Conservation (phyloP, 441 rosid species). For the Sinapis alba region DNA sequence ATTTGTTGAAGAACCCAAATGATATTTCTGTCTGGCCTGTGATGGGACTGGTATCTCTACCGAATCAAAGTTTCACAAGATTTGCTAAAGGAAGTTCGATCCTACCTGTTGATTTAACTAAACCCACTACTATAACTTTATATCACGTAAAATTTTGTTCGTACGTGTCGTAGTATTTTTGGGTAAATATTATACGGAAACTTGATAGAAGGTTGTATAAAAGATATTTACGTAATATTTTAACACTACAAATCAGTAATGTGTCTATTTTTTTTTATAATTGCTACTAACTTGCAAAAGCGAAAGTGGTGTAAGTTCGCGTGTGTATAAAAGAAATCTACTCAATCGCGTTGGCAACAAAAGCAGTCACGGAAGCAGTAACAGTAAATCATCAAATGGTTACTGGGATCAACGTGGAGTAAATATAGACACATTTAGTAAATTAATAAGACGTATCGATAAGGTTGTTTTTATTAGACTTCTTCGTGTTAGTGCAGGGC, state of each 20-base stretch:
- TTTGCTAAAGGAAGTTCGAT: slow-evolving; percentile 25
- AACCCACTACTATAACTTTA: slow-evolving; percentile 28
- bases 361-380: not conserved
- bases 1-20: not conserved
- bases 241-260: not conserved
- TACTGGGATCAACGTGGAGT: not conserved
- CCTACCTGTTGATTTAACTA: not conserved
- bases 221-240: not conserved
- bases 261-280: not conserved
- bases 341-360: not conserved
- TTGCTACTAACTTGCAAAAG: not conserved
- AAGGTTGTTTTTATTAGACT: not conserved
- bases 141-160: not conserved
- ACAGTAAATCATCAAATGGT: not conserved
- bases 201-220: not conserved
- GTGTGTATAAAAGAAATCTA: not conserved
- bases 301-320: not conserved
- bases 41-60: slow-evolving; percentile 27
- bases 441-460: not conserved
- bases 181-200: slow-evolving; percentile 3
- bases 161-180: slow-evolving; percentile 19
- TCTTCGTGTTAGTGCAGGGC: too few species aligned
- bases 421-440: not conserved
- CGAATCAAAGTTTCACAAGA: slow-evolving; percentile 11
- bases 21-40: not conserved